A percentile compares a stretch with the other conserved stretches of the same genome.
Evolutionary conservation across 2,329 filamentous ascomycete species (phyloP).

Genomic region (Aspergillus floridensis): DNA sequence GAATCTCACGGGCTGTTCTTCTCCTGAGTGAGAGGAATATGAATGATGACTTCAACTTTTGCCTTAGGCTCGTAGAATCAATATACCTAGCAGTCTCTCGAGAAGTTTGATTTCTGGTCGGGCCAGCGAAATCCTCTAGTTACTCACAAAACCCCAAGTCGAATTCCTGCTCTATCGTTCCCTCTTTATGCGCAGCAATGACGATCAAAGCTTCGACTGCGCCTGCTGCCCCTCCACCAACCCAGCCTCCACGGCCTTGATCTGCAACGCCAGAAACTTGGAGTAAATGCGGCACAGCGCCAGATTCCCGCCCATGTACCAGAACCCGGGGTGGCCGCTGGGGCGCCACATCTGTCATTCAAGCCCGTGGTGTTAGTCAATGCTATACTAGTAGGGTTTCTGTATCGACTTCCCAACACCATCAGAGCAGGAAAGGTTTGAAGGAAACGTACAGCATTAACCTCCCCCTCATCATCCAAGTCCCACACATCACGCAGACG

Average conservation of each 20-base stretch:
- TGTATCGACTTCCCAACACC: not conserved
- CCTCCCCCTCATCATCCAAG: slow-evolving; percentile 56
- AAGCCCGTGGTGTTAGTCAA: too few species aligned
- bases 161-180: too few species aligned
- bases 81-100: too few species aligned
- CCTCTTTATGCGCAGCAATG: too few species aligned
- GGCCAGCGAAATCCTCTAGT: too few species aligned
- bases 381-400: too few species aligned
- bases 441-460: slow-evolving; percentile 42
- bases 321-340: slow-evolving; percentile 63
- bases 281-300: slow-evolving; percentile 63
- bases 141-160: too few species aligned
- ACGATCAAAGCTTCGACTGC: not conserved
- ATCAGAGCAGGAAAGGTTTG: not conserved
- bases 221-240: slow-evolving; percentile 18
- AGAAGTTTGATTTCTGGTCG: too few species aligned
- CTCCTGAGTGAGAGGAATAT: not conserved
- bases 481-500: slow-evolving; percentile 60
- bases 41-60: not conserved
- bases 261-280: slow-evolving; percentile 50
- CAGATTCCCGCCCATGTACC: slow-evolving; percentile 65
- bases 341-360: slow-evolving; percentile 49
- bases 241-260: slow-evolving; percentile 47
- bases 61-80: too few species aligned
- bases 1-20: not conserved